Base-by-base conservation (phyloP, 148 eudicot genomes). In the Hydrangea macrophylla region DNA sequence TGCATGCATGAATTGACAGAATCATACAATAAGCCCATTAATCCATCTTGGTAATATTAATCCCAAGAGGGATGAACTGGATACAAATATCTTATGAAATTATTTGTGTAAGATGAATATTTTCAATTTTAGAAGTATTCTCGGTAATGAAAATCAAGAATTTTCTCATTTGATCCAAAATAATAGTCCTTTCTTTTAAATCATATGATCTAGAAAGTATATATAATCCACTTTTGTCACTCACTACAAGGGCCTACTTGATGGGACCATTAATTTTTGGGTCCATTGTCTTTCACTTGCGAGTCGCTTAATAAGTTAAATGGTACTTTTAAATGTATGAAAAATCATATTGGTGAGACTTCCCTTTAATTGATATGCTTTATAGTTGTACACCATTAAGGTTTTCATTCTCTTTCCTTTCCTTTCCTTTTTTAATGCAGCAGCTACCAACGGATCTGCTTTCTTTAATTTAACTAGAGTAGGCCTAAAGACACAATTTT, bases 341-440 rank as follows among this genome's bases (percentile, higher is more conserved):
- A 18, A 42, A 55, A 55, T 26, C 59, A 27, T 55, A 30, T 3
- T 17, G 9, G 63, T 32, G 44, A 35, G 18, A 3, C 22, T 4
- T n/a, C 10, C 37, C 27, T 36, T 36, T 60, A 23, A 60, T 60
- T 20, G 37, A 13, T 17, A 23, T 8, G 10, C 36, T 36, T 36
- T 61, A 42, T 5, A 37, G 28, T 61, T 36, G 39, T 57, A 57
- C n/a, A 1, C 7, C 62, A 59, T 59, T 32, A 59, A 48, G 53
- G 12, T 48, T 35, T n/a, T 22, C 0, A 54, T 22, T 18, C 17
- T 15, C 6, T 28, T 13, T 56, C 4, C 1, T 58, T 58, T 31
- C 12, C 18, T 26, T 58, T n/a, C n/a, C n/a, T 36, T 20, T 23
- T 35, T 22, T 11, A 35, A 35, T 35, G 64, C 17, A 24, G 23